Conservation (phyloP, 2,329 filamentous ascomycete species). For the Ophiostoma montium region DNA sequence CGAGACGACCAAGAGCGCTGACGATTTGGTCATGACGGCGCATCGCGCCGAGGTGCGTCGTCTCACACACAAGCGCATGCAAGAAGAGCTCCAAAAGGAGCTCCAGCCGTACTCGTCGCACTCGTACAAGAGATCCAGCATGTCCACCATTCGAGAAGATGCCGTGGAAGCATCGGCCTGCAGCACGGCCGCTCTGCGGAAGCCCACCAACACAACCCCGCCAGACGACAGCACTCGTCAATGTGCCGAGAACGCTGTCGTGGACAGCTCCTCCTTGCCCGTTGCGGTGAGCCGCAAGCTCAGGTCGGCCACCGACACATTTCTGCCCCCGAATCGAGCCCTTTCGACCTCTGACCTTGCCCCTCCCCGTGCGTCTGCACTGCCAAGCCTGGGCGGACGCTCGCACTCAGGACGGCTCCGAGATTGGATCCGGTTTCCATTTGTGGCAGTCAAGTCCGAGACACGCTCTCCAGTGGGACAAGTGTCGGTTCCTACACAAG, state of each 20-base stretch:
- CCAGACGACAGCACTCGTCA: neutral
- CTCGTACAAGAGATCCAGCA: conserved; percentile 6
- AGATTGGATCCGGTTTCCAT: neutral
- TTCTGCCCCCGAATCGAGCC: neutral
- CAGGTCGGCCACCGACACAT: neutral
- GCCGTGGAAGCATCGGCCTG: conserved; percentile 3
- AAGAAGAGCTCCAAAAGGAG: conserved; percentile 39
- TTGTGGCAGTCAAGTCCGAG: neutral
- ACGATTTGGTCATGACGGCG: conserved; percentile 32
- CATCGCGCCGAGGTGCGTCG: conserved; percentile 41
- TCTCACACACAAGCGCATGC: conserved; percentile 41
- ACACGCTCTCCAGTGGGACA: neutral
- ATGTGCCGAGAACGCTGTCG: neutral
- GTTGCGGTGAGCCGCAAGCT: neutral
- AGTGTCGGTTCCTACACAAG: neutral
- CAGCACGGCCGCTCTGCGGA: neutral
- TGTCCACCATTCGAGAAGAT: conserved; percentile 14
- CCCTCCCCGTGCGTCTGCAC: neutral
- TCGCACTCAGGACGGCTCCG: neutral
- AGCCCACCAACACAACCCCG: too few relatives aligned
- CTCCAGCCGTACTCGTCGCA: conserved; percentile 13
- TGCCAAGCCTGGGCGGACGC: neutral
- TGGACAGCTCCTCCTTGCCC: neutral
- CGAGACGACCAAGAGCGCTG: conserved; percentile 29
- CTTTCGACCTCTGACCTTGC: neutral